Evolutionary conservation across 2,329 filamentous ascomycete species (phyloP).

Genomic region (Eutypa lata): DNA sequence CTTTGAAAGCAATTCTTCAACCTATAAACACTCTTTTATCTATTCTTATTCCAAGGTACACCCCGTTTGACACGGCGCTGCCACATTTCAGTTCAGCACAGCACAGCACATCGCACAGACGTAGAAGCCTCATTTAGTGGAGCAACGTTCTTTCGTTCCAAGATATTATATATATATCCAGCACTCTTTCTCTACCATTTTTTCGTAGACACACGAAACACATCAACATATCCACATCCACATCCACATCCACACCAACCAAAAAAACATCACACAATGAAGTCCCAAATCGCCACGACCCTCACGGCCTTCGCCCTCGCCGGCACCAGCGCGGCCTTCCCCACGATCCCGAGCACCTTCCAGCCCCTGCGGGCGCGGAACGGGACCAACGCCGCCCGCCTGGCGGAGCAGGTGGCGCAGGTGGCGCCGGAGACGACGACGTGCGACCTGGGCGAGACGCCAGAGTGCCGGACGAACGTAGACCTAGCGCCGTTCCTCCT

Average conservation of each 20-base stretch:
- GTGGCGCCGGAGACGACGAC: slow-evolving; percentile 56
- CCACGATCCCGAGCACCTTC: slow-evolving; percentile 5
- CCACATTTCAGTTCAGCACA: neutral
- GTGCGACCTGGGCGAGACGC: slow-evolving; percentile 44
- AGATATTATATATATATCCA: neutral
- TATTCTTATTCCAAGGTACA: neutral
- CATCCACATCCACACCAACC: slow-evolving; percentile 12
- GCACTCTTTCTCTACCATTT: slow-evolving; percentile 1
- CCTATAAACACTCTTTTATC: neutral
- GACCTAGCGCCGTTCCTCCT: slow-evolving; percentile 58
- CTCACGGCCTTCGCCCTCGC: slow-evolving; percentile 22
- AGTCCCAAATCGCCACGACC: slow-evolving; percentile 20
- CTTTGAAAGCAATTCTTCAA: neutral
- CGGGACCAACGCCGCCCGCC: slow-evolving; percentile 17
- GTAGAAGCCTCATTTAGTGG: neutral
- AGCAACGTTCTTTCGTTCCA: neutral
- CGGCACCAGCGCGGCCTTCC: slow-evolving; percentile 21
- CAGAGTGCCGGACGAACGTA: slow-evolving; percentile 64
- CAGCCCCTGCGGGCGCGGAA: slow-evolving; percentile 2
- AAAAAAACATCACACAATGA: slow-evolving; percentile 22
- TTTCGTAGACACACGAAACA: slow-evolving; percentile 14
- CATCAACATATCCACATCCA: neutral
- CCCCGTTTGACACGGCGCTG: neutral
- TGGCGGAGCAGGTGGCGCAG: slow-evolving; percentile 37
- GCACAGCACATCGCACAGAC: too few relatives aligned